Percentiles rank a stretch among this genome's conserved stretches.
phyloP scores from a whole-genome alignment of 2,329 filamentous ascomycete species.

The Gliomastix tumulicola region DNA sequence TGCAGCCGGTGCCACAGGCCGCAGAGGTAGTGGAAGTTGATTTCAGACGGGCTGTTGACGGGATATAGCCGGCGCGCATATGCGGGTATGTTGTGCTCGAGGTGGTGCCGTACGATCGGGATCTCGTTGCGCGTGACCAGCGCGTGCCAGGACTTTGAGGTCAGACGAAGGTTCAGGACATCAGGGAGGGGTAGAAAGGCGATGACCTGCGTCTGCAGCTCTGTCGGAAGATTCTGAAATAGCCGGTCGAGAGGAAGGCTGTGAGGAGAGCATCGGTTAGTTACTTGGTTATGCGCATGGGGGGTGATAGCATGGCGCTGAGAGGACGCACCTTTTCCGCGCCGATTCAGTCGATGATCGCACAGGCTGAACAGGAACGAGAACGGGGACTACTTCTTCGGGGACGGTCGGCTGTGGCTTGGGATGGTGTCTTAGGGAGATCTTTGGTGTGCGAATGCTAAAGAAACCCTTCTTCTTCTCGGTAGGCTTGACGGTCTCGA shows the following conservation, averaged over 20 bases:
- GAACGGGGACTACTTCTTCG: conserved; percentile 8
- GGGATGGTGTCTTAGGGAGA: conserved; percentile 22
- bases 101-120: conserved; percentile 54
- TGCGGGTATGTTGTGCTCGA: conserved; percentile 50
- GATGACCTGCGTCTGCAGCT: conserved; percentile 57
- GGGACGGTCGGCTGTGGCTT: conserved; percentile 15
- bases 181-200: conserved; percentile 53
- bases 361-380: neutral
- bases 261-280: too few relatives aligned
- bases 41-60: conserved; percentile 27
- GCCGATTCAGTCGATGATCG: conserved; percentile 16
- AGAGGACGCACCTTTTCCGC: conserved; percentile 24
- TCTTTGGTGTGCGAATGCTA: conserved; percentile 30
- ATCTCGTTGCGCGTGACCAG: conserved; percentile 54
- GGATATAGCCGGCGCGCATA: conserved; percentile 57
- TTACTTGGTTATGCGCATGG: too few relatives aligned
- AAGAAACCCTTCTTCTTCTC: conserved; percentile 35
- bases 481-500: conserved; percentile 20
- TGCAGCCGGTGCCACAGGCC: conserved; percentile 60
- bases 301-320: too few relatives aligned
- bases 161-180: conserved; percentile 49
- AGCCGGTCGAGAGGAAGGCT: conserved; percentile 45
- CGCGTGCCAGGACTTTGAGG: conserved; percentile 52
- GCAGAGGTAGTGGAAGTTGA: conserved; percentile 55
- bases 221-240: conserved; percentile 52